Percentiles rank a stretch among this genome's conserved stretches.
These are phyloP conservation scores for Domatiomyces catenatus DNA, from an alignment of 2,329 filamentous ascomycete genomes.

Conservation along the genomic window DNA sequence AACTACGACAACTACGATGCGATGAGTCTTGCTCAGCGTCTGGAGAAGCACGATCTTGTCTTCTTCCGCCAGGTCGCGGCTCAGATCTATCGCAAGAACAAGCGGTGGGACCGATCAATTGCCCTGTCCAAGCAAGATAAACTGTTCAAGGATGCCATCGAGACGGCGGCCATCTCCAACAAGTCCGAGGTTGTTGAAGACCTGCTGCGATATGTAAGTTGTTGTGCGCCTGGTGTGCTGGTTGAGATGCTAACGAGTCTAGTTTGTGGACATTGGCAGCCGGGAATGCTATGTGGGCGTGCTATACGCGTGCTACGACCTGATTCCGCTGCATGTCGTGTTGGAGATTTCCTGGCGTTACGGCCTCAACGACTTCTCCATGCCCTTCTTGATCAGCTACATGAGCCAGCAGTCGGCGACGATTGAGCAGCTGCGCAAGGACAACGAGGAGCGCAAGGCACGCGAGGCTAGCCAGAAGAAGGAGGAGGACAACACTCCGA, in stretches of 20 bases:
- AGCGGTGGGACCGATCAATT: conserved; percentile 99
- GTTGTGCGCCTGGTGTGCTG: conserved; percentile 1
- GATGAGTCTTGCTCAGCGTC: conserved; percentile 72
- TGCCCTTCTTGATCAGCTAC: conserved; percentile 99
- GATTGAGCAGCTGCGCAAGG: conserved; percentile 71
- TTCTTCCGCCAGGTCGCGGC: conserved; percentile 99
- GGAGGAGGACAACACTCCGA: conserved; percentile 85
- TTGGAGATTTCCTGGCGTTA: conserved; percentile 96
- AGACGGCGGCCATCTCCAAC: conserved; percentile 82
- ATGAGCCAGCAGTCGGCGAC: conserved; percentile 79
- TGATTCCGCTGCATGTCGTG: conserved; percentile 82
- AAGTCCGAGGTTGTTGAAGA: conserved; percentile 92
- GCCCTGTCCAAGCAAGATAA: conserved; percentile 97
- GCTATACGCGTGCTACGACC: conserved; percentile 96
- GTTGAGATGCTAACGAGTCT: conserved; percentile 22
- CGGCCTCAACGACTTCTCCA: conserved; percentile 88
- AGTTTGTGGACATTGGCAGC: conserved; percentile 99
- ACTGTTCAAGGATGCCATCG: conserved; percentile 97
- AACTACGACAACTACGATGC: conserved; percentile 99
- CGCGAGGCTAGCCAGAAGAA: conserved; percentile 60
- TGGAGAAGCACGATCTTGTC: conserved; percentile 94
- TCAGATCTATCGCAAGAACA: conserved; percentile 98
- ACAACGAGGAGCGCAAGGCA: conserved; percentile 84
- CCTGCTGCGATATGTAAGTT: conserved; percentile 85
- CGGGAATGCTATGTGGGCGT: conserved; percentile 99